Percentiles rank a stretch among this genome's conserved stretches.
phyloP scores from a whole-genome alignment of 1,284 basidiomycete genomes.

The Melampsora larici-populina region DNA sequence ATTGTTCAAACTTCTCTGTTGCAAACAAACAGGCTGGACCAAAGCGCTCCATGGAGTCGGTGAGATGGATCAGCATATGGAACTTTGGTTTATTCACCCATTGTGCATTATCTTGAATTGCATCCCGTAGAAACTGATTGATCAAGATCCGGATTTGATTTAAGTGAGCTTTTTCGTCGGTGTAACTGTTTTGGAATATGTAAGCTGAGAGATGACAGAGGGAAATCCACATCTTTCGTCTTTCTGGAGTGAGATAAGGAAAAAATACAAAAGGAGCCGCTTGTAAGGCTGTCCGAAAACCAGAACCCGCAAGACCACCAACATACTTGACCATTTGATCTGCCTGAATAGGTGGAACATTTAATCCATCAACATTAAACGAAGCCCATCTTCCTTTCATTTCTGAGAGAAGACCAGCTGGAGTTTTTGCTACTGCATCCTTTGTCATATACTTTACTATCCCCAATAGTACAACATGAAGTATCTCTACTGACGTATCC shows the following conservation, averaged over 20 bases:
- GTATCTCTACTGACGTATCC: neutral
- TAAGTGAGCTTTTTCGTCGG: constrained; percentile 51
- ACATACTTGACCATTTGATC: neutral
- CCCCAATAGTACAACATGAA: neutral
- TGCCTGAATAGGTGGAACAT: neutral
- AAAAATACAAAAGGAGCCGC: constrained; percentile 54
- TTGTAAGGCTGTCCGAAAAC: constrained; percentile 55
- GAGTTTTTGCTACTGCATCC: neutral
- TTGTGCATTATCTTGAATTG: neutral
- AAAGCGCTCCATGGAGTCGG: neutral
- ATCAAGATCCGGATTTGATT: constrained; percentile 46
- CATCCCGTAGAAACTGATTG: neutral
- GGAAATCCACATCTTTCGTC: constrained; percentile 52
- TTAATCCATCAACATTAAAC: neutral
- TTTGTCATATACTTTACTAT: neutral
- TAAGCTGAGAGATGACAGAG: constrained; percentile 53
- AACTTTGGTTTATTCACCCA: too few species aligned
- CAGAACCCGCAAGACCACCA: constrained; percentile 52
- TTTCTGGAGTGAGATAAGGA: constrained; percentile 50
- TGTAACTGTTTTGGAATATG: constrained; percentile 55
- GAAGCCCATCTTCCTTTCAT: too few species aligned
- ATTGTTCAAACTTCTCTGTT: constrained; percentile 33
- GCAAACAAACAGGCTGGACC: constrained; percentile 19
- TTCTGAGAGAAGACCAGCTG: too few species aligned
- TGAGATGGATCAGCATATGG: constrained; percentile 16